Percentiles rank a stretch among this genome's conserved stretches.
These are phyloP conservation scores for Parastagonospora avenae DNA, from an alignment of 2,329 filamentous ascomycete species.

Conservation along the genomic window DNA sequence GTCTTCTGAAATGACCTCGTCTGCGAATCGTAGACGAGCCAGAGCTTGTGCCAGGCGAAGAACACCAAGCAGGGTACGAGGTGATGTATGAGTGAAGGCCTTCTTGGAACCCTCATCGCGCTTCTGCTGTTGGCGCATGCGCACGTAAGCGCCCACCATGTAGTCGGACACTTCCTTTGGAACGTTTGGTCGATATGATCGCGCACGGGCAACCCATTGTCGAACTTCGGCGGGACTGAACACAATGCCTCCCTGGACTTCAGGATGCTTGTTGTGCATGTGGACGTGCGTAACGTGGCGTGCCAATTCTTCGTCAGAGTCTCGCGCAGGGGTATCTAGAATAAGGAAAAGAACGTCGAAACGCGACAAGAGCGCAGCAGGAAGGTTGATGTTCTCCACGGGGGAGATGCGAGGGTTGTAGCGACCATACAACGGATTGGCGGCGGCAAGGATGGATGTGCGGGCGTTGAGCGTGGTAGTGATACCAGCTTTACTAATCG, in stretches of 20 bases:
- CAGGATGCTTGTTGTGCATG: slow-evolving; percentile 93
- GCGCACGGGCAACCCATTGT: slow-evolving; percentile 91
- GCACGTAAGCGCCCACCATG: slow-evolving; percentile 95
- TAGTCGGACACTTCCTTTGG: slow-evolving; percentile 89
- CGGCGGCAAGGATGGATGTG: slow-evolving; percentile 92
- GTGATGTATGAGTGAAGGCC: slow-evolving; percentile 91
- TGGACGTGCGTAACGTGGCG: slow-evolving; percentile 96
- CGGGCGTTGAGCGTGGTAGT: slow-evolving; percentile 96
- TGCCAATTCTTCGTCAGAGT: slow-evolving; percentile 89
- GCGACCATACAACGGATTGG: slow-evolving; percentile 95
- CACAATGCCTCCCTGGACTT: slow-evolving; percentile 69
- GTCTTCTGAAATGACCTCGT: slow-evolving; percentile 84
- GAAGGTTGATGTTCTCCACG: slow-evolving; percentile 98
- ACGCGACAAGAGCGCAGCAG: slow-evolving; percentile 93
- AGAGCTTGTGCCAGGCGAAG: slow-evolving; percentile 93
- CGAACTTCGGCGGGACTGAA: slow-evolving; percentile 93
- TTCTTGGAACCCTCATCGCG: slow-evolving; percentile 88
- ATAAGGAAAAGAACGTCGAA: slow-evolving; percentile 98
- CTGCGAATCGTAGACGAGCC: slow-evolving; percentile 86
- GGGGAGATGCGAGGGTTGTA: slow-evolving; percentile 98
- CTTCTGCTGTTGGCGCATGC: slow-evolving; percentile 89
- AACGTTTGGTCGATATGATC: slow-evolving; percentile 85
- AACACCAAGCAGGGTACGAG: slow-evolving; percentile 89
- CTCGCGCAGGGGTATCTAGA: slow-evolving; percentile 88
- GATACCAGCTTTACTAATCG: slow-evolving; percentile 89